Conservation (phyloP, 352 stramenopile genomes). For the Globisporangium barbulae region DNA sequence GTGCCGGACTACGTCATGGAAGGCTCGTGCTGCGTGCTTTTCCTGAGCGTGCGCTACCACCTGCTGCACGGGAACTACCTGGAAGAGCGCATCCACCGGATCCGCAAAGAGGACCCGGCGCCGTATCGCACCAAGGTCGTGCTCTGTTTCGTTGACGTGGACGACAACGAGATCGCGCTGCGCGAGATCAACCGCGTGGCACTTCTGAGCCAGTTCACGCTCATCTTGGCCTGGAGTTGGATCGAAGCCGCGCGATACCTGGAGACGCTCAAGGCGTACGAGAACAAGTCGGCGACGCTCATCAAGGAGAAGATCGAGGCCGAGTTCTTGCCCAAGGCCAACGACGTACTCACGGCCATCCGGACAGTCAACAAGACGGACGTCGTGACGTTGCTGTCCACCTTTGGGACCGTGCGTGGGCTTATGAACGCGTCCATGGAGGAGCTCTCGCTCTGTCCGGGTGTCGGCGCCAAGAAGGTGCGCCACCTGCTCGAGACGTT, state of each 20-base stretch:
- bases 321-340: conserved; percentile 89
- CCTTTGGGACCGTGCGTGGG: conserved; percentile 88
- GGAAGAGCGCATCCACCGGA: conserved; percentile 86
- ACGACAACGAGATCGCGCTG: conserved; percentile 92
- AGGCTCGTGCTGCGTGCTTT: conserved; percentile 87
- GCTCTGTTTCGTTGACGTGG: conserved; percentile 94
- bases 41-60: conserved; percentile 89
- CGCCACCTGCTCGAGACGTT: conserved; percentile 92
- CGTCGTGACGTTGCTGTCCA: conserved; percentile 88
- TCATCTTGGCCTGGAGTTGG: conserved; percentile 93
- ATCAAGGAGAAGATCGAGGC: conserved; percentile 94
- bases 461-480: conserved; percentile 95
- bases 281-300: conserved; percentile 92
- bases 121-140: conserved; percentile 90
- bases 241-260: conserved; percentile 94
- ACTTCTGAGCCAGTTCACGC: conserved; percentile 89
- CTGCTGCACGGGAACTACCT: conserved; percentile 90
- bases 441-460: conserved; percentile 92
- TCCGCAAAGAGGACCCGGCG: conserved; percentile 72
- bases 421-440: conserved; percentile 91
- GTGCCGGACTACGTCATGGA: conserved; percentile 95
- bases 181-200: conserved; percentile 92
- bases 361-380: conserved; percentile 96
- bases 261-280: conserved; percentile 95
- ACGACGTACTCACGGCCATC: conserved; percentile 89